A percentile compares a stretch with the other conserved stretches of the same genome.
phyloP scores from a whole-genome alignment of 225 moss, liverwort and hornwort genomes.

The Bryum argenteum region DNA sequence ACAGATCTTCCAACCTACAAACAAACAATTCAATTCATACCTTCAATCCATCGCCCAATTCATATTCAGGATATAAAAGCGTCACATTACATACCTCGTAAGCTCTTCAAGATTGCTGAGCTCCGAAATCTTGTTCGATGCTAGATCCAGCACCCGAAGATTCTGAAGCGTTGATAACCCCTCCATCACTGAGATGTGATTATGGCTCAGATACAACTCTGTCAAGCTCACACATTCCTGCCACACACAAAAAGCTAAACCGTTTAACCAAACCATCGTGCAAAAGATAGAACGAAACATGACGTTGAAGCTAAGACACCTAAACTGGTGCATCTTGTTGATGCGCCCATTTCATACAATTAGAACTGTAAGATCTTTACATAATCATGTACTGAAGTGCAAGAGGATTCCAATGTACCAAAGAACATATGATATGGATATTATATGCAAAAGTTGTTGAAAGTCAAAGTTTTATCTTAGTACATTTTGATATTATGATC shows the following conservation, averaged over 20 bases:
- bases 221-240: conserved; percentile 83
- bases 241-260: conserved; percentile 12
- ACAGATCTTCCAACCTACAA: conserved; percentile 85
- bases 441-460: background rate
- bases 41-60: no score
- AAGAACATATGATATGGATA: background rate
- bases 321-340: no score
- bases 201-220: conserved; percentile 96
- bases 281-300: background rate
- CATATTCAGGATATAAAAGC: no score
- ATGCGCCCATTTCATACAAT: no score
- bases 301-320: background rate
- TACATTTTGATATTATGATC: no score
- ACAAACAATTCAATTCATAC: conserved; percentile 25
- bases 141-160: conserved; percentile 84
- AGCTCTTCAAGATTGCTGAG: conserved; percentile 70
- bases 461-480: no score
- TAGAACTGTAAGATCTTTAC: no score
- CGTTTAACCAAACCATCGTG: background rate
- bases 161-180: conserved; percentile 79
- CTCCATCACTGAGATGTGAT: conserved; percentile 83
- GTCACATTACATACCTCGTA: conserved; percentile 34
- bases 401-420: conserved; percentile 1
- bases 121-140: conserved; percentile 75
- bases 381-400: background rate